Conservation (phyloP, 495 filamentous ascomycete species). For the Pseudevernia furfuracea region DNA sequence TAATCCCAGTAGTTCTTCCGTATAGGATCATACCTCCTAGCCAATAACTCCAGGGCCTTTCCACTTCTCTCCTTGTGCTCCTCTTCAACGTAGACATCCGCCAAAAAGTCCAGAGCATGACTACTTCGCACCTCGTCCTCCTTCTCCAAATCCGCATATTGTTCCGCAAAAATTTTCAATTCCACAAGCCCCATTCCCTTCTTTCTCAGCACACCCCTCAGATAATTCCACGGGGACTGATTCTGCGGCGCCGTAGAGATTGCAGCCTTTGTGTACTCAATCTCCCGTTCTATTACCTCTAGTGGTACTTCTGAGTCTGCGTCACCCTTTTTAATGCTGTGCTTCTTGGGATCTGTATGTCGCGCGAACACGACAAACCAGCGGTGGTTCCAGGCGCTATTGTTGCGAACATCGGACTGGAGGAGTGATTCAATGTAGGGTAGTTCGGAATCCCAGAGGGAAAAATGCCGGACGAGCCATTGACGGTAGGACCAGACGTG, state of each 20-base stretch:
- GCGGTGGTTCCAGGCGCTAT: constrained; percentile 94
- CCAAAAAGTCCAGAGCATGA: constrained; percentile 85
- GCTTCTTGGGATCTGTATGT: constrained; percentile 21
- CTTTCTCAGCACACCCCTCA: constrained; percentile 66
- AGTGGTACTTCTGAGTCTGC: constrained; percentile 41
- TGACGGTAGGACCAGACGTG: constrained; percentile 97
- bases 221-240: constrained; percentile 85
- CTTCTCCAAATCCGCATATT: constrained; percentile 52
- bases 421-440: constrained; percentile 62
- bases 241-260: constrained; percentile 83
- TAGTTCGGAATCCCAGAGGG: constrained; percentile 66
- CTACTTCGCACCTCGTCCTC: constrained; percentile 54
- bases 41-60: constrained; percentile 62
- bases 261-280: constrained; percentile 60
- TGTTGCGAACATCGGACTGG: constrained; percentile 77
- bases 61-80: constrained; percentile 50
- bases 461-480: constrained; percentile 80
- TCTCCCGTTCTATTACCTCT: constrained; percentile 63
- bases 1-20: constrained; percentile 90
- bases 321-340: constrained; percentile 30
- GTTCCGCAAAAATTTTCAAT: constrained; percentile 55
- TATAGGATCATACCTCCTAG: constrained; percentile 83
- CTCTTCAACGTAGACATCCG: constrained; percentile 66
- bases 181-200: constrained; percentile 47
- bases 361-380: constrained; percentile 82